Evolutionary conservation across 139 green algal species (phyloP).

Genomic region (Chlamydomonas schloesseri): DNA sequence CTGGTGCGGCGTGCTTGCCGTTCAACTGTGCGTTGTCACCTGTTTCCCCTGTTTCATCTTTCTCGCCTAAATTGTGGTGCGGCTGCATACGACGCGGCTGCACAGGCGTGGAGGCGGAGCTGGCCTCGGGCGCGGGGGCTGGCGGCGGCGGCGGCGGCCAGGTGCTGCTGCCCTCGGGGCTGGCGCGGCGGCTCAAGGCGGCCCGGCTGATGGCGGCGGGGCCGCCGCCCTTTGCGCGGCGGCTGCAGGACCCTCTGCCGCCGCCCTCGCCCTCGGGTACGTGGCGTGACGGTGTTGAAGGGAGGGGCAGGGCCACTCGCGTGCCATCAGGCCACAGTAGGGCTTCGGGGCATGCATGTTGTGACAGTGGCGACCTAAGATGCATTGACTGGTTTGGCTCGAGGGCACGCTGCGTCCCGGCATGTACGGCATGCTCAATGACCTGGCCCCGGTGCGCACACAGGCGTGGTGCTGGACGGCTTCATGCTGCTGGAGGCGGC

Average conservation of each 20-base stretch:
- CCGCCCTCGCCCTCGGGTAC: slow-evolving; percentile 31
- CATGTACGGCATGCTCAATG: no score
- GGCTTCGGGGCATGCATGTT: neutral
- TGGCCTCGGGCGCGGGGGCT: slow-evolving; percentile 4
- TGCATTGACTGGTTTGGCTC: no score
- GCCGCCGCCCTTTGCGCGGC: slow-evolving; percentile 40
- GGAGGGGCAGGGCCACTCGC: no score
- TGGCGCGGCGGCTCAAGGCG: slow-evolving; percentile 19
- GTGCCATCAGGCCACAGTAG: no score
- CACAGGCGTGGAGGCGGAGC: slow-evolving; percentile 4
- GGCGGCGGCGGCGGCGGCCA: neutral
- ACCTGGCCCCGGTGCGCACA: no score
- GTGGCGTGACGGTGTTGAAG: neutral
- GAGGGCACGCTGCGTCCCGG: no score
- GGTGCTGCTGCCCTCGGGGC: slow-evolving; percentile 27
- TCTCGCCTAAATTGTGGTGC: no score
- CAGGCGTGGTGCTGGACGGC: slow-evolving; percentile 42
- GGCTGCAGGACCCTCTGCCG: neutral
- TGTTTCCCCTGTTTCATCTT: no score
- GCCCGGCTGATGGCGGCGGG: slow-evolving; percentile 31
- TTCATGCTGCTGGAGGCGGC: slow-evolving; percentile 62
- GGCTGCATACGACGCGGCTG: no score
- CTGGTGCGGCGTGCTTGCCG: no score
- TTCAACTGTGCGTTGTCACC: no score
- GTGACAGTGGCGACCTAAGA: no score